Evolutionary conservation across 768 basidiomycete species (phyloP).

Genomic region (Rhodocollybia butyracea): DNA sequence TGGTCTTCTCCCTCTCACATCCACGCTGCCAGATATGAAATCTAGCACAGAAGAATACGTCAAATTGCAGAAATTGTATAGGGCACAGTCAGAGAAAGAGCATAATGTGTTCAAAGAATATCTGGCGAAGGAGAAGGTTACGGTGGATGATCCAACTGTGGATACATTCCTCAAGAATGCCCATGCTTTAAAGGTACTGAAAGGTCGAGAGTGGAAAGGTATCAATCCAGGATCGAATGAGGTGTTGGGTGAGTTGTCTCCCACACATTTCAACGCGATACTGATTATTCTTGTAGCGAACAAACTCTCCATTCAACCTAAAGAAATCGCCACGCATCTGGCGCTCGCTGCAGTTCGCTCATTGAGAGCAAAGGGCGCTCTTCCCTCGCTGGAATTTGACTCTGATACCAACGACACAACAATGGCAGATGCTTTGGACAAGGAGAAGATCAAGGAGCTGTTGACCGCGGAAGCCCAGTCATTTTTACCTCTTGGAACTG

Average conservation of each 20-base stretch:
- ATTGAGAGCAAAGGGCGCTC: constrained; percentile 24
- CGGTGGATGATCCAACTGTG: constrained; percentile 49
- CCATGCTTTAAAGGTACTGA: constrained; percentile 65
- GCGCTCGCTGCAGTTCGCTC: constrained; percentile 61
- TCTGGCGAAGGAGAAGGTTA: constrained; percentile 23
- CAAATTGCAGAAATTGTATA: constrained; percentile 82
- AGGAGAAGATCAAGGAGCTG: background rate
- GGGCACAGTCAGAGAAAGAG: constrained; percentile 69
- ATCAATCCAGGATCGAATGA: constrained; percentile 35
- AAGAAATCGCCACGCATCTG: constrained; percentile 66
- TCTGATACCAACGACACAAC: background rate
- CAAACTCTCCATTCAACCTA: constrained; percentile 39
- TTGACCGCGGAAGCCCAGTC: constrained; percentile 49
- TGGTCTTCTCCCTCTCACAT: constrained; percentile 75
- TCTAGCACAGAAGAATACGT: constrained; percentile 83
- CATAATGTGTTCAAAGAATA: constrained; percentile 53
- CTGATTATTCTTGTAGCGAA: constrained; percentile 30
- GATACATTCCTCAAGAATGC: constrained; percentile 80
- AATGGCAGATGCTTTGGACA: background rate
- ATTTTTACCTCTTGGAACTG: constrained; percentile 45
- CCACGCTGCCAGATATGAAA: constrained; percentile 94
- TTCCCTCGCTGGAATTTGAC: constrained; percentile 41
- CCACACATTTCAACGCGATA: background rate
- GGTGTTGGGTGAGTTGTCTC: background rate
- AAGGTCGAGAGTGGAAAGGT: constrained; percentile 59